These are phyloP conservation scores for Clausena lansium DNA, from an alignment of 345 rosid species.

Conservation along the genomic window DNA sequence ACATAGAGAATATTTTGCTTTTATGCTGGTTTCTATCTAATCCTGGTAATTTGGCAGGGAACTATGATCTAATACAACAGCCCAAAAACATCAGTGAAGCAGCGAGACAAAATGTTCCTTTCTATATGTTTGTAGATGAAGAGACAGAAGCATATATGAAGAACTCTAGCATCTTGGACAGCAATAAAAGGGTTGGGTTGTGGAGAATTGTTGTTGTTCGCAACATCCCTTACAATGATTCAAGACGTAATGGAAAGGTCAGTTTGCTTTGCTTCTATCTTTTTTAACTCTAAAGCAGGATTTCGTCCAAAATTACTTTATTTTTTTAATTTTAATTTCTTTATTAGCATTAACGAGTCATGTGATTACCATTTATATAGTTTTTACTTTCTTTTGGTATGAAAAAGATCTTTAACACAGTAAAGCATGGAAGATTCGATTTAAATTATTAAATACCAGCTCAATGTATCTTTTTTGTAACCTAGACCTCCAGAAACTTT, in stretches of 20 bases:
- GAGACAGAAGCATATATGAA: constrained; percentile 73
- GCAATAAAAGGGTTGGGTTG: constrained; percentile 61
- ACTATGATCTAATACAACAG: constrained; percentile 77
- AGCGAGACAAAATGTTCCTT: constrained; percentile 59
- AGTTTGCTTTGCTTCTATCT: constrained; percentile 5
- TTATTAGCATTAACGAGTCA: neutral
- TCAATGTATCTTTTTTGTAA: neutral
- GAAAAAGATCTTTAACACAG: neutral
- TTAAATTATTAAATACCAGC: neutral
- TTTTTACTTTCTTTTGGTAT: neutral
- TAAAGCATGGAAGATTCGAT: constrained; percentile 1
- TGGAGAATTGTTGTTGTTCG: constrained; percentile 80
- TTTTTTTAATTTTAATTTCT: neutral
- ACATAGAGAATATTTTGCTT: constrained; percentile 9
- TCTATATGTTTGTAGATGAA: constrained; percentile 89
- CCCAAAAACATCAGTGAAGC: constrained; percentile 65
- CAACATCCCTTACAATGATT: constrained; percentile 71
- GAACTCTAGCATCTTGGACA: constrained; percentile 50
- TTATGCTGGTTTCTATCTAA: constrained; percentile 14
- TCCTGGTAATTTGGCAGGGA: constrained; percentile 45
- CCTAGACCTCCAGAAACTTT: neutral
- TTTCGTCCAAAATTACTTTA: constrained; percentile 1
- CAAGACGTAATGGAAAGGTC: constrained; percentile 91
- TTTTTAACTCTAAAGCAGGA: neutral
- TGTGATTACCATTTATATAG: neutral